These are phyloP conservation scores for Elongisporangium undulatum DNA, from an alignment of 352 stramenopile genomes.

Conservation along the genomic window DNA sequence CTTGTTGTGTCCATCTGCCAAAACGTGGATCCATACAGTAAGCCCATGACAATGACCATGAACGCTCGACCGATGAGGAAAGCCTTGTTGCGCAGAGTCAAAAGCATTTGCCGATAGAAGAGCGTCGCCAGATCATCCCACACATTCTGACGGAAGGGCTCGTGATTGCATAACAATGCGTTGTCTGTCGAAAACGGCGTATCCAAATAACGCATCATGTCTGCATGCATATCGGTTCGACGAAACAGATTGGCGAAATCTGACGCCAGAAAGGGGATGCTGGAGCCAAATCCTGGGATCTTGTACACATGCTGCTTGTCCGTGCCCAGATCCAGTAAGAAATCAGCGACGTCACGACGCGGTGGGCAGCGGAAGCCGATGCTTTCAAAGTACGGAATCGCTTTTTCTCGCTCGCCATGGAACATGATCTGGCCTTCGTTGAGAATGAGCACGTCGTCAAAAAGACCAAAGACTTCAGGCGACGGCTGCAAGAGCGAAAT, in stretches of 20 bases:
- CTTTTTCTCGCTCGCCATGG: constrained; percentile 36
- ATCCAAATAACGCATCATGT: constrained; percentile 31
- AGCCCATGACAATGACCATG: constrained; percentile 60
- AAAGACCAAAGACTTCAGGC: constrained; percentile 48
- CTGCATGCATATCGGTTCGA: constrained; percentile 40
- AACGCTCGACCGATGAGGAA: constrained; percentile 38
- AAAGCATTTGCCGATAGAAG: constrained; percentile 50
- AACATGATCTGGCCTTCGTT: constrained; percentile 51
- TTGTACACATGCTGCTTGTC: constrained; percentile 26
- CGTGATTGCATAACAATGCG: constrained; percentile 15
- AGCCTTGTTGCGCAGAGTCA: constrained; percentile 56
- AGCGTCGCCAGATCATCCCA: constrained; percentile 32
- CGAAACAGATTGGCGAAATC: constrained; percentile 53
- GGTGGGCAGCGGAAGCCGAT: constrained; percentile 41
- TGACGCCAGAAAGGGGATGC: constrained; percentile 18
- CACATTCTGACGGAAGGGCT: constrained; percentile 46
- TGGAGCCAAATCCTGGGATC: constrained; percentile 4
- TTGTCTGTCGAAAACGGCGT: constrained; percentile 33
- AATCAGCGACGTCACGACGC: constrained; percentile 24
- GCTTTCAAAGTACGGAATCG: constrained; percentile 40
- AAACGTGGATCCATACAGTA: constrained; percentile 65
- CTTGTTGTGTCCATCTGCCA: constrained; percentile 53
- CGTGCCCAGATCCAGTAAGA: constrained; percentile 29
- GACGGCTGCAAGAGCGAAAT: constrained; percentile 39
- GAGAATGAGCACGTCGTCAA: constrained; percentile 50